A percentile compares a stretch with the other conserved stretches of the same genome.
Conservation (phyloP, 495 filamentous ascomycete genomes). For the Neurospora sp. region DNA sequence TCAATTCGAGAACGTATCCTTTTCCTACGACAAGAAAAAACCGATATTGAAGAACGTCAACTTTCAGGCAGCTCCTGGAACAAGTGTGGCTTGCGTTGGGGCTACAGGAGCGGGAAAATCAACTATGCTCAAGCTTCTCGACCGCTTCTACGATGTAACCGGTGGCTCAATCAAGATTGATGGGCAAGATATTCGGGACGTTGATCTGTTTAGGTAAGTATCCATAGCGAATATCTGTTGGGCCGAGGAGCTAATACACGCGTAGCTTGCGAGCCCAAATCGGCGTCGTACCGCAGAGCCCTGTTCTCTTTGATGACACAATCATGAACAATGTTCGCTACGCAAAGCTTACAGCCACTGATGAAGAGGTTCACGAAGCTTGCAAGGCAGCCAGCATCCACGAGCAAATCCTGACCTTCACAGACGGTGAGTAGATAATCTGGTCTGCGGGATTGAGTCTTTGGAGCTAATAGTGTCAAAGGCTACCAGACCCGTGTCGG, state of each 20-base stretch:
- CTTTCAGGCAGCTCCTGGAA: conserved; percentile 49
- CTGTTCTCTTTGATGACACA: conserved; percentile 86
- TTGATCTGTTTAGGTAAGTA: conserved; percentile 47
- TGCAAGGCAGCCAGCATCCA: conserved; percentile 85
- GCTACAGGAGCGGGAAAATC: conserved; percentile 69
- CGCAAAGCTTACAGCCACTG: conserved; percentile 69
- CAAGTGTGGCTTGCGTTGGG: conserved; percentile 68
- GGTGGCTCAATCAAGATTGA: conserved; percentile 60
- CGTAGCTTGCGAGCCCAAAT: conserved; percentile 54
- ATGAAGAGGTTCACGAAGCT: conserved; percentile 76
- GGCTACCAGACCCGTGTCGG: conserved; percentile 52
- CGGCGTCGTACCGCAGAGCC: conserved; percentile 87
- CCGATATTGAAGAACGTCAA: conserved; percentile 54
- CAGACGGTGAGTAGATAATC: conserved; percentile 29
- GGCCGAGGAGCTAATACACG: conserved; percentile 2
- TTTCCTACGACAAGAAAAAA: conserved; percentile 63
- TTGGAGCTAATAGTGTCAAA: conserved; percentile 8
- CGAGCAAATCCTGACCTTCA: conserved; percentile 56
- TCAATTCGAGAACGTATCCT: conserved; percentile 54
- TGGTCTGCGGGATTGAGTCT: not conserved
- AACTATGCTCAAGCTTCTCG: conserved; percentile 62
- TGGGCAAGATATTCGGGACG: conserved; percentile 59
- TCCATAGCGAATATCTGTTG: not conserved
- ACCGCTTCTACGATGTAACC: conserved; percentile 60
- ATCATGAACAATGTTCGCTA: conserved; percentile 93